Evolutionary conservation across 116 monocot species (phyloP).

Genomic region (Dioscorea cayenensis): DNA sequence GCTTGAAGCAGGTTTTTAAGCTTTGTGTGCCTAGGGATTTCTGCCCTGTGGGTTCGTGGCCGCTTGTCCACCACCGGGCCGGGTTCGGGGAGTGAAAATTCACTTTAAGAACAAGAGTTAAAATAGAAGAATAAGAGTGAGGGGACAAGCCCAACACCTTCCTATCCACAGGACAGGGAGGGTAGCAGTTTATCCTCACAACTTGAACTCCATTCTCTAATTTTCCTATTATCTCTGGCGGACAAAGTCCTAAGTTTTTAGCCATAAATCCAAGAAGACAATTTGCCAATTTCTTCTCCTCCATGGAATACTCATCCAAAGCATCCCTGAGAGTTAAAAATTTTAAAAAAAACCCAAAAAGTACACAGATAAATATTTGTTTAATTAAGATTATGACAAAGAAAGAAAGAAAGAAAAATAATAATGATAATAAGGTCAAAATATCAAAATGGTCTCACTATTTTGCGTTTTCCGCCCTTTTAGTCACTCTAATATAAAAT

Average conservation of each 20-base stretch:
- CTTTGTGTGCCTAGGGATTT: slow-evolving; percentile 14
- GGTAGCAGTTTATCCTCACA: slow-evolving; percentile 38
- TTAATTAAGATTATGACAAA: background rate
- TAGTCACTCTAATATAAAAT: too few species aligned
- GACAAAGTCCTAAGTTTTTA: slow-evolving; percentile 19
- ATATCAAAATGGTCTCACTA: too few species aligned
- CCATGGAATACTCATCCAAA: slow-evolving; percentile 17
- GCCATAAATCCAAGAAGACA: slow-evolving; percentile 19
- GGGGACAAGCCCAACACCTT: slow-evolving; percentile 32
- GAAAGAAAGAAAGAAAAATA: too few species aligned
- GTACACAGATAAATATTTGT: background rate
- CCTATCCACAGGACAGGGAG: slow-evolving; percentile 16
- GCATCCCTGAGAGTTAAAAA: slow-evolving; percentile 12
- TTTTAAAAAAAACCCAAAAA: background rate
- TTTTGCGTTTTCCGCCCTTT: too few species aligned
- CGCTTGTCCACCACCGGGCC: slow-evolving; percentile 14
- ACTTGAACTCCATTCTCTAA: slow-evolving; percentile 12
- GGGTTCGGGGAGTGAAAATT: too few species aligned
- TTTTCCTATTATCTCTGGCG: background rate
- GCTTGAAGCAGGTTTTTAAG: too few species aligned
- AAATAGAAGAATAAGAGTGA: background rate
- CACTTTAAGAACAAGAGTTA: slow-evolving; percentile 29
- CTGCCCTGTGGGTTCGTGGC: too few species aligned
- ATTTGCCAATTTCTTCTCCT: slow-evolving; percentile 11
- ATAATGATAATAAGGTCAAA: too few species aligned